Evolutionary conservation across 2,329 filamentous ascomycete species (phyloP).

Genomic region (Zymoseptoria crescenta): DNA sequence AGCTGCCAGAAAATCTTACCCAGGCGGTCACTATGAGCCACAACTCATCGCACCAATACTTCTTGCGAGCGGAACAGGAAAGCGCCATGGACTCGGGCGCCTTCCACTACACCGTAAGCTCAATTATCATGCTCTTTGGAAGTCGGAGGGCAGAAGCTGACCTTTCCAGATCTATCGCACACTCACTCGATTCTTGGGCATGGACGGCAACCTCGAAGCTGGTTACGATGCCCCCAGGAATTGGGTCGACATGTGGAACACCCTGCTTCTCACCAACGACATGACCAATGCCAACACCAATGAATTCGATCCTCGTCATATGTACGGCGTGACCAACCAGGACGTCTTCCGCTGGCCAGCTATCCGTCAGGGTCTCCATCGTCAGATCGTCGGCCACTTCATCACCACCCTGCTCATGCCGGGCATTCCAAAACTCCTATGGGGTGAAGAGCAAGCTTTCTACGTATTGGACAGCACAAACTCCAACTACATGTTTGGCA

Average conservation of each 20-base stretch:
- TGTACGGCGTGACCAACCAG: conserved; percentile 56
- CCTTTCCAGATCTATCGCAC: conserved; percentile 41
- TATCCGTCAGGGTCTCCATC: conserved; percentile 46
- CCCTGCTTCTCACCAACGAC: conserved; percentile 51
- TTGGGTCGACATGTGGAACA: conserved; percentile 47
- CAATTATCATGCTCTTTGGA: no score
- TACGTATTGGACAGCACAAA: conserved; percentile 56
- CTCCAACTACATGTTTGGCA: conserved; percentile 56
- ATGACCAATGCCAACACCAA: conserved; percentile 52
- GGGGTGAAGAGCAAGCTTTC: conserved; percentile 57
- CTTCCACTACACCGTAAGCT: conserved; percentile 50
- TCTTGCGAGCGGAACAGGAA: conserved; percentile 45
- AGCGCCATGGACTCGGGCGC: conserved; percentile 51
- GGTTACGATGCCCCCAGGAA: conserved; percentile 46
- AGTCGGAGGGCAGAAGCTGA: neutral
- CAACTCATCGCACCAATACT: conserved; percentile 41
- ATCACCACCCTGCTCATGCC: conserved; percentile 52
- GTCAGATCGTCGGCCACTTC: conserved; percentile 49
- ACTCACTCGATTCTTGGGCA: conserved; percentile 50
- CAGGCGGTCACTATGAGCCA: conserved; percentile 40
- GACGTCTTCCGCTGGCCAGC: conserved; percentile 59
- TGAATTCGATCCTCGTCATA: conserved; percentile 53
- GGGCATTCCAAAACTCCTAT: conserved; percentile 51
- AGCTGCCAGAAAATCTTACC: conserved; percentile 40
- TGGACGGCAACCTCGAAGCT: conserved; percentile 48